Conservation (phyloP, 441 rosid genomes). For the California macrophylla region DNA sequence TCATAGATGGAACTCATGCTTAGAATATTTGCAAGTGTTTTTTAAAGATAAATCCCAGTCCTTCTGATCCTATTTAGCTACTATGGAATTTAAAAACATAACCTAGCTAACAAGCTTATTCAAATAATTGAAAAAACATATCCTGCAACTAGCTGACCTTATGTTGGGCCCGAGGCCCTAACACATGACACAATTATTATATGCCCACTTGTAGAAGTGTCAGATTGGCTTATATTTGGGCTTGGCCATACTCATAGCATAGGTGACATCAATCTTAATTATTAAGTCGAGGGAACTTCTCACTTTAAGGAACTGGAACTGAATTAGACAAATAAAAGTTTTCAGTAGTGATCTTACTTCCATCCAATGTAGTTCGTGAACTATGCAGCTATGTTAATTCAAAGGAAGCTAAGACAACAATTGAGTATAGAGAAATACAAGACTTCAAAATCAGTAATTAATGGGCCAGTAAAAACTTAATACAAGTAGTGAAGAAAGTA, state of each 20-base stretch:
- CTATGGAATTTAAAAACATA: no score
- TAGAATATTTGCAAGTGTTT: slow-evolving; percentile 5
- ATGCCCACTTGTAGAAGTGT: not conserved
- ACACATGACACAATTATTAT: not conserved
- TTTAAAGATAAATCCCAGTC: not conserved
- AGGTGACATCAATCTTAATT: not conserved
- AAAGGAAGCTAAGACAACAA: not conserved
- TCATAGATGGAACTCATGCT: slow-evolving; percentile 14
- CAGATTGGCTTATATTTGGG: not conserved
- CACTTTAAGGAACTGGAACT: not conserved
- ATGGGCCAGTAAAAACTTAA: not conserved
- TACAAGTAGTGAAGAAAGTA: not conserved
- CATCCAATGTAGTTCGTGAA: not conserved
- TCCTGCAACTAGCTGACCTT: no score
- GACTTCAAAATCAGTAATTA: not conserved
- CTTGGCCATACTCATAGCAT: not conserved
- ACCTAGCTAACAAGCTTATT: no score
- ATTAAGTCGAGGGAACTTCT: not conserved
- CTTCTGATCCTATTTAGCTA: not conserved
- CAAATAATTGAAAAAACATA: no score
- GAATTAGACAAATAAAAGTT: not conserved
- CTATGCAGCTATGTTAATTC: not conserved
- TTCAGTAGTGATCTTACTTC: not conserved
- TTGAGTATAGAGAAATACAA: not conserved
- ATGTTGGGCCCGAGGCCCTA: no score